Conservation (phyloP, 768 basidiomycete genomes). For the Scleroderma bovista region DNA sequence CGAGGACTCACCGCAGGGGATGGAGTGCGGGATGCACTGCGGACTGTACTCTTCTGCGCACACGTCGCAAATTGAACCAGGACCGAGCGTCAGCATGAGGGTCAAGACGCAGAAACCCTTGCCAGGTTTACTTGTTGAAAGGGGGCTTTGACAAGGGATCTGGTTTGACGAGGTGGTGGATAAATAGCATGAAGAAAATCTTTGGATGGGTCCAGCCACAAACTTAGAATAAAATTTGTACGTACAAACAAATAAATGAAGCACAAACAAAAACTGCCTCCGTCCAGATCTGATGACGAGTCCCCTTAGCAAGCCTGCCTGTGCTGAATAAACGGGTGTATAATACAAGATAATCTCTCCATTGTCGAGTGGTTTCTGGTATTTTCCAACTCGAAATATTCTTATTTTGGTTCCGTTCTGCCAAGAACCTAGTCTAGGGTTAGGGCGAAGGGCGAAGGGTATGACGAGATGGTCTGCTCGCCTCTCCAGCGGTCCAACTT, state of each 20-base stretch:
- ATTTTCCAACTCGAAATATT: background rate
- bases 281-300: background rate
- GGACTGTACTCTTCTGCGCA: slow-evolving; percentile 83
- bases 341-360: background rate
- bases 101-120: slow-evolving; percentile 36
- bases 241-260: slow-evolving; percentile 28
- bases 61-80: slow-evolving; percentile 84
- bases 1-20: slow-evolving; percentile 64
- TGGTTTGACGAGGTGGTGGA: slow-evolving; percentile 39
- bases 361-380: background rate
- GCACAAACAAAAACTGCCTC: background rate
- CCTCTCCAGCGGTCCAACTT: too few species aligned
- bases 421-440: slow-evolving; percentile 17
- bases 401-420: background rate
- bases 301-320: background rate
- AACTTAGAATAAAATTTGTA: slow-evolving; percentile 19
- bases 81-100: slow-evolving; percentile 74
- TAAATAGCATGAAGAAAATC: slow-evolving; percentile 44
- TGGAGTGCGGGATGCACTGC: slow-evolving; percentile 70
- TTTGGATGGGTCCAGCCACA: slow-evolving; percentile 23
- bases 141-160: slow-evolving; percentile 39
- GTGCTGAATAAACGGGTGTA: background rate
- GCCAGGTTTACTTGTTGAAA: slow-evolving; percentile 33
- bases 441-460: slow-evolving; percentile 29
- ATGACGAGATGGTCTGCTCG: slow-evolving; percentile 2